These are phyloP conservation scores for Phytophthora megakarya DNA, from an alignment of 352 stramenopile genomes.

Conservation along the genomic window DNA sequence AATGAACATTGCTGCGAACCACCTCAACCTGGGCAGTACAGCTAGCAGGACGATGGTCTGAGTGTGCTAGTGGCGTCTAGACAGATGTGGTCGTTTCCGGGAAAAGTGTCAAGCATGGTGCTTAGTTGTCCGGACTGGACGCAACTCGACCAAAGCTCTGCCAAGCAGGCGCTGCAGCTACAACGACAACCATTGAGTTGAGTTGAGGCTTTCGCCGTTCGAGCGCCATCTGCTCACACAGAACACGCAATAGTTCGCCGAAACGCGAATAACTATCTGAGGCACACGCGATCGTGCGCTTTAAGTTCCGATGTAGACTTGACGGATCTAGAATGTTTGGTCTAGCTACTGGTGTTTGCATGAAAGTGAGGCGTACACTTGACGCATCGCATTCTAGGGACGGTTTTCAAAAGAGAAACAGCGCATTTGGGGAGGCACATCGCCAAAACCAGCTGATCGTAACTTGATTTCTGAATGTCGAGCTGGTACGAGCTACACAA, in stretches of 20 bases:
- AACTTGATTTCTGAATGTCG: conserved; percentile 11
- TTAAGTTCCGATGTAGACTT: conserved; percentile 22
- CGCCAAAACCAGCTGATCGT: conserved; percentile 13
- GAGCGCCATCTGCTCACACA: conserved; percentile 7
- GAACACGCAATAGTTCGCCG: conserved; percentile 6
- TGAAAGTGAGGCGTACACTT: conserved; percentile 2
- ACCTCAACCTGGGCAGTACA: not conserved
- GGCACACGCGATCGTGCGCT: conserved; percentile 15
- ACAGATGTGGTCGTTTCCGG: conserved; percentile 6
- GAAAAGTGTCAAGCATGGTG: conserved; percentile 23
- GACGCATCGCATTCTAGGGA: conserved; percentile 19
- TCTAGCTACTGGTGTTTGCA: not conserved
- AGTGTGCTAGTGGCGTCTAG: conserved; percentile 18
- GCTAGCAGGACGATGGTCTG: conserved; percentile 6
- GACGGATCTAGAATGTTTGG: conserved; percentile 25
- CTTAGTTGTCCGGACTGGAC: conserved; percentile 22
- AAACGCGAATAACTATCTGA: conserved; percentile 22
- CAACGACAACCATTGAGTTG: not conserved
- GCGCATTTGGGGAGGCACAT: conserved; percentile 3
- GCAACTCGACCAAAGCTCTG: not conserved
- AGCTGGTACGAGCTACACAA: too few species aligned
- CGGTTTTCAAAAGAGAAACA: conserved; percentile 13
- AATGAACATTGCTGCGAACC: conserved; percentile 23
- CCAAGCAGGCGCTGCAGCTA: not conserved
- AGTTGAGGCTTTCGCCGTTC: conserved; percentile 32